Conservation (phyloP, 2,329 filamentous ascomycete species). For the Colletotrichum abscissum region DNA sequence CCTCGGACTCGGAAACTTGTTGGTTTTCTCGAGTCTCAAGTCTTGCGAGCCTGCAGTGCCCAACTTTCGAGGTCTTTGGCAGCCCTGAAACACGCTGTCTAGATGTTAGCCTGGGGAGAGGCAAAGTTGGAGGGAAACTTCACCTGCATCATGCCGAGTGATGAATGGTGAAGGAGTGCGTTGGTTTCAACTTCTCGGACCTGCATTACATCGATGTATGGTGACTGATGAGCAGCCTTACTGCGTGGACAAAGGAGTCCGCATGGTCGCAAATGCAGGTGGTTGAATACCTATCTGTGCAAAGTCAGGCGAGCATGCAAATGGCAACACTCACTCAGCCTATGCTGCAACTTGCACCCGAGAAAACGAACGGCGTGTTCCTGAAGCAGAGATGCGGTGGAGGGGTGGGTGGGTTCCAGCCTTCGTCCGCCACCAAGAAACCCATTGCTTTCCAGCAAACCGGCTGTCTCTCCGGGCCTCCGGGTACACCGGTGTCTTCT, state of each 20-base stretch:
- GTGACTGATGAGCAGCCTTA: not conserved
- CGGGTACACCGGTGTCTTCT: constrained; percentile 22
- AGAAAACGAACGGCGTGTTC: constrained; percentile 8
- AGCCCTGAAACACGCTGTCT: not conserved
- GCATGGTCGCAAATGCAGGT: not conserved
- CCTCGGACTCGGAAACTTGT: not conserved
- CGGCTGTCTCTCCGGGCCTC: constrained; percentile 33
- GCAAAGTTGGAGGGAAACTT: not conserved
- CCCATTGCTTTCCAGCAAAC: constrained; percentile 19
- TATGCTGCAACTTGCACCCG: not conserved
- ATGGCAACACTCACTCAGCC: not conserved
- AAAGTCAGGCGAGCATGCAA: constrained; percentile 8
- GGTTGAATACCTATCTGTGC: not conserved
- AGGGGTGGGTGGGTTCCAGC: not conserved
- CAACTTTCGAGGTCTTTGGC: not conserved
- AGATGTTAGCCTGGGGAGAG: not conserved
- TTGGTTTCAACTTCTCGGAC: constrained; percentile 31
- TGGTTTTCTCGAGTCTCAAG: not conserved
- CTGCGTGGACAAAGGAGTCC: not conserved
- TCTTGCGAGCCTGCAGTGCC: not conserved
- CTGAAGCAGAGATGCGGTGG: constrained; percentile 10
- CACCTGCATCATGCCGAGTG: constrained; percentile 20
- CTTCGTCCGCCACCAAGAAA: not conserved
- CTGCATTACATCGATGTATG: constrained; percentile 21
- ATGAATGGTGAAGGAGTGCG: constrained; percentile 23